Conservation (phyloP, 1,139 yeast species). For the Pichia sp. region DNA sequence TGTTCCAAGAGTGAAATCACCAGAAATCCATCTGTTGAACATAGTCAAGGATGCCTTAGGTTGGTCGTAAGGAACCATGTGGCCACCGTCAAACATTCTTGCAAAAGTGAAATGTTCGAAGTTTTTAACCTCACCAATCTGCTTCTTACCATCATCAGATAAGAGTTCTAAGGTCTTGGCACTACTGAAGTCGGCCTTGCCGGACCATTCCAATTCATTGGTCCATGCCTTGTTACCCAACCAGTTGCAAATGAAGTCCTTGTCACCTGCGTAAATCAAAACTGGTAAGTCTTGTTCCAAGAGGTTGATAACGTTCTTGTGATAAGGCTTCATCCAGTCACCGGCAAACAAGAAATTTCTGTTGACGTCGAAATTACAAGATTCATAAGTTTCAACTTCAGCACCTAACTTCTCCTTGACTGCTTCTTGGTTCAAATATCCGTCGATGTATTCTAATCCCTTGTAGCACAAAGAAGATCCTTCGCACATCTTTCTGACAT, state of each 20-base stretch:
- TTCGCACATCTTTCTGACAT: conserved; percentile 82
- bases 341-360: conserved; percentile 81
- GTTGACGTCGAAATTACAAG: conserved; percentile 83
- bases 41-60: conserved; percentile 42
- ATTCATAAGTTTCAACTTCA: conserved; percentile 76
- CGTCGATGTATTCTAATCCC: conserved; percentile 59
- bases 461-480: conserved; percentile 75
- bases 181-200: conserved; percentile 47
- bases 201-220: conserved; percentile 62
- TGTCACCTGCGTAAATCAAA: conserved; percentile 78
- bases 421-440: conserved; percentile 61
- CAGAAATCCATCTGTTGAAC: conserved; percentile 46
- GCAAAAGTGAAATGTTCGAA: conserved; percentile 55
- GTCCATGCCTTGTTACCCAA: conserved; percentile 82
- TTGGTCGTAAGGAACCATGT: conserved; percentile 57
- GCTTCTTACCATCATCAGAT: conserved; percentile 36
- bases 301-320: conserved; percentile 50
- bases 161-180: conserved; percentile 38
- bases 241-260: conserved; percentile 85
- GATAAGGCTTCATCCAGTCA: conserved; percentile 89
- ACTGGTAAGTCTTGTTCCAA: conserved; percentile 60
- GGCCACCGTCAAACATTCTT: conserved; percentile 64
- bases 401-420: conserved; percentile 87
- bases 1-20: conserved; percentile 36
- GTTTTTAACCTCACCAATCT: conserved; percentile 58